Percentiles rank a stretch among this genome's conserved stretches.
Conservation (phyloP, 75 land plant genomes). For the Cupressus sempervirens region DNA sequence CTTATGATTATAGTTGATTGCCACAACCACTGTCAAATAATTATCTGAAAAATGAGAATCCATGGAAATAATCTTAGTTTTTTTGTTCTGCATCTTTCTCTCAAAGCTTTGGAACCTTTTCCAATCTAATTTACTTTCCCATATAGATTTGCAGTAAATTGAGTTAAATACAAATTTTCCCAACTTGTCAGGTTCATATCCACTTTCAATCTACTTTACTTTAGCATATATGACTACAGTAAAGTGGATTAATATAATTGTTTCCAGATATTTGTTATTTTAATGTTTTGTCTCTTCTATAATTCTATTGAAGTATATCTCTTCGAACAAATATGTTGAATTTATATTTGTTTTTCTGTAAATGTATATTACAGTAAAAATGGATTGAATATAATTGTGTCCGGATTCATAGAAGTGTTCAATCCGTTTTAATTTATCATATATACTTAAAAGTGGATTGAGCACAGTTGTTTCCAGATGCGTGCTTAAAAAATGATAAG, state of each 20-base stretch:
- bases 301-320: too few species aligned
- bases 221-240: background rate
- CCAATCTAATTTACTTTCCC: background rate
- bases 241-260: background rate
- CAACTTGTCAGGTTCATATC: background rate
- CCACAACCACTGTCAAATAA: too few species aligned
- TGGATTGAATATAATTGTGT: background rate
- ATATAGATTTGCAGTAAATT: background rate
- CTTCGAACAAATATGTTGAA: too few species aligned
- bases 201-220: background rate
- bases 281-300: too few species aligned
- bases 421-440: background rate
- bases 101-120: background rate
- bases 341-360: too few species aligned
- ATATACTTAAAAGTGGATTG: background rate
- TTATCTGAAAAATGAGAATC: too few species aligned
- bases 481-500: background rate
- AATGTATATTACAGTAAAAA: background rate
- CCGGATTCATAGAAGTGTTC: background rate
- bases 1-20: too few species aligned
- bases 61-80: too few species aligned
- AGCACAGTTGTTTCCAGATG: background rate
- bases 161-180: background rate
- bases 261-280: background rate
- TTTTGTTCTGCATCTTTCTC: too few species aligned